phyloP scores from a whole-genome alignment of 331 rosid species.

The Acacia pycnantha region DNA sequence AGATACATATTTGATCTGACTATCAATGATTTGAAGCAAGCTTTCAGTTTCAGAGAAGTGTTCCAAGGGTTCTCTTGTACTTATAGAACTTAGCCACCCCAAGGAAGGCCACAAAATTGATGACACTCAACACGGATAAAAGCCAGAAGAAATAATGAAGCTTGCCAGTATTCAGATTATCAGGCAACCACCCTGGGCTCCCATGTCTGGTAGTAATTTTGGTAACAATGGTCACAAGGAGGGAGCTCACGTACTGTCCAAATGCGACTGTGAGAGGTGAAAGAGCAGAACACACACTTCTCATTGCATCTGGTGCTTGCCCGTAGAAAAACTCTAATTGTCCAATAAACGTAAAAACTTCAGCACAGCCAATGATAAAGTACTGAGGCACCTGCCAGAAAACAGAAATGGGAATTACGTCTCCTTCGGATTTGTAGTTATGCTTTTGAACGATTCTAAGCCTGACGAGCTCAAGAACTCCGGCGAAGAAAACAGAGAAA shows the following conservation, averaged over 20 bases:
- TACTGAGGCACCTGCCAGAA: constrained; percentile 59
- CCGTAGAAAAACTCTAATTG: constrained; percentile 55
- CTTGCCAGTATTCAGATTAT: constrained; percentile 45
- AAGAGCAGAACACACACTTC: constrained; percentile 47
- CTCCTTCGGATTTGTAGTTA: constrained; percentile 29
- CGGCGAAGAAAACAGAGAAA: constrained; percentile 45
- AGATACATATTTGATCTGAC: not conserved
- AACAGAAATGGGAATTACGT: constrained; percentile 36
- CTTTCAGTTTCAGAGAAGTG: constrained; percentile 30
- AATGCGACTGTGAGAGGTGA: constrained; percentile 31
- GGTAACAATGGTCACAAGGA: constrained; percentile 45
- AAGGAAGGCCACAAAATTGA: constrained; percentile 33
- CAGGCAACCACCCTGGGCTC: constrained; percentile 45
- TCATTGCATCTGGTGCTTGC: constrained; percentile 60
- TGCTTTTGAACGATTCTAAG: constrained; percentile 31
- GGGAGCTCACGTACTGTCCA: constrained; percentile 50
- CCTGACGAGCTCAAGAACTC: constrained; percentile 32
- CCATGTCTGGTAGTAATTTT: constrained; percentile 36
- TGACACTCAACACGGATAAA: constrained; percentile 35
- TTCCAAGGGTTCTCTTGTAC: constrained; percentile 42
- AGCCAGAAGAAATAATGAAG: constrained; percentile 50
- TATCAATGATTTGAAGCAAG: not conserved
- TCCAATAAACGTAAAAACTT: constrained; percentile 46
- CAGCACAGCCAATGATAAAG: constrained; percentile 48
- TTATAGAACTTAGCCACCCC: constrained; percentile 38